Evolutionary conservation across 2,329 filamentous ascomycete species (phyloP), one percentile per base, ranked within the genome.

Genomic region (Sordariomycetes sp.): DNA sequence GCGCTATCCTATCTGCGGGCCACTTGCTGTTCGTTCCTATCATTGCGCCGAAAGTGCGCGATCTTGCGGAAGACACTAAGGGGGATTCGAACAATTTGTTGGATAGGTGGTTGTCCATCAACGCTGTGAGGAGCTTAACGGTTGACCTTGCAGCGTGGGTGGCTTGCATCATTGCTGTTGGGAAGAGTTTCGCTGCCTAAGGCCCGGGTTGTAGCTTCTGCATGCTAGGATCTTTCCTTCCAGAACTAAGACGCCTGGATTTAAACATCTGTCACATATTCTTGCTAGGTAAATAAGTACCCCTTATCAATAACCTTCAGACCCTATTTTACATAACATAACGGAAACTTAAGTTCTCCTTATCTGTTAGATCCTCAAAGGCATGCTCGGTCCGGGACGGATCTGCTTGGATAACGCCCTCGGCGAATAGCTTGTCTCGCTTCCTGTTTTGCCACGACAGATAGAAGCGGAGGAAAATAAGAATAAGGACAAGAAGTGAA

Each of bases 321-420:
- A n/a, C n/a, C n/a, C n/a, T n/a, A 40, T 51, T 53, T 63, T 71
- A 78, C 65, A 73, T 76, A 6, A 81, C 76, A 64, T 86, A 85
- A 60, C 81, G 73, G 68, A 85, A 85, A 61, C 79, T 79, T 32
- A 76, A 64, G 64, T 86, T 86, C 73, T 85, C 79, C 68, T 70
- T 73, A 65, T 86, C 83, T 6, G 83, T 86, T 65, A 83, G 70
- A 65, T 86, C 83, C 65, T 85, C 82, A 66, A 83, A 86, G 1
- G 79, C 81, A 64, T 83, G 79, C 10, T 73, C 66, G 37, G 77
- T 68, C 24, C 70, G 68, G 1, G 69, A 68, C 55, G 76, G 75
- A 2, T 67, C 71, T 0, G 72, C 72, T 62, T 72, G 71, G 0
- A 66, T 60, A 0, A 75, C 72, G n/a, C 74, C 72, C 14, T 71